Evolutionary conservation across 2,329 filamentous ascomycete species (phyloP).

Genomic region (Ilyonectria sp.): DNA sequence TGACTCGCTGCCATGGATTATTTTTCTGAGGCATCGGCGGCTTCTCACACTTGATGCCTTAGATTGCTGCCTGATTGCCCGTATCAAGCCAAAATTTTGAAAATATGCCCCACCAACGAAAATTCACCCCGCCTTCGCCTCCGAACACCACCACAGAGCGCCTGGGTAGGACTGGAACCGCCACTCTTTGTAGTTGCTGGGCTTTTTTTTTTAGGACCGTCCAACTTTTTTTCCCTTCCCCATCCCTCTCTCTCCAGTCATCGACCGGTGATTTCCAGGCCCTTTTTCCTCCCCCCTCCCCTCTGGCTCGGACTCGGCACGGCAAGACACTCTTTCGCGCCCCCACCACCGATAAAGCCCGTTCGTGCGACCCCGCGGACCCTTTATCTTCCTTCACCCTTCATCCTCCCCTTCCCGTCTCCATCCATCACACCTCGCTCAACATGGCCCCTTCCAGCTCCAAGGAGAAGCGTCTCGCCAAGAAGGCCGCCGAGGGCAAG

Average conservation of each 20-base stretch:
- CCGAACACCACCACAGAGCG: slow-evolving; percentile 44
- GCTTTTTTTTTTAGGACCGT: slow-evolving; percentile 44
- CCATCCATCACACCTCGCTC: slow-evolving; percentile 43
- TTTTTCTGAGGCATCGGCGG: slow-evolving; percentile 27
- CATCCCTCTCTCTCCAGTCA: slow-evolving; percentile 35
- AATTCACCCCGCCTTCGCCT: slow-evolving; percentile 60
- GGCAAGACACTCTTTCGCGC: slow-evolving; percentile 26
- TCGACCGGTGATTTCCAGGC: slow-evolving; percentile 45
- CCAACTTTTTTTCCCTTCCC: slow-evolving; percentile 34
- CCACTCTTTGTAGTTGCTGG: slow-evolving; percentile 48
- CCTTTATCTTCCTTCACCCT: slow-evolving; percentile 26
- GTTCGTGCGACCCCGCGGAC: slow-evolving; percentile 48
- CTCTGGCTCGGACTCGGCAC: slow-evolving; percentile 44
- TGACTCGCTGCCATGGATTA: slow-evolving; percentile 5
- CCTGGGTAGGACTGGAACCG: slow-evolving; percentile 46
- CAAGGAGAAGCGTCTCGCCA: slow-evolving; percentile 80
- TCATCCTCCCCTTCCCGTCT: slow-evolving; percentile 23
- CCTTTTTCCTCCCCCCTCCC: slow-evolving; percentile 33
- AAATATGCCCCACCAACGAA: slow-evolving; percentile 57
- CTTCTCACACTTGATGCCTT: slow-evolving; percentile 48
- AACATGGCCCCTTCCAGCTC: slow-evolving; percentile 75
- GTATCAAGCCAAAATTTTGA: slow-evolving; percentile 54
- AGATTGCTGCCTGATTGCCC: slow-evolving; percentile 54
- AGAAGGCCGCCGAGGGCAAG: slow-evolving; percentile 81
- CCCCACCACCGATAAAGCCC: slow-evolving; percentile 44